phyloP scores from a whole-genome alignment of 2,329 filamentous ascomycete genomes.

The Aspergillus sp. region DNA sequence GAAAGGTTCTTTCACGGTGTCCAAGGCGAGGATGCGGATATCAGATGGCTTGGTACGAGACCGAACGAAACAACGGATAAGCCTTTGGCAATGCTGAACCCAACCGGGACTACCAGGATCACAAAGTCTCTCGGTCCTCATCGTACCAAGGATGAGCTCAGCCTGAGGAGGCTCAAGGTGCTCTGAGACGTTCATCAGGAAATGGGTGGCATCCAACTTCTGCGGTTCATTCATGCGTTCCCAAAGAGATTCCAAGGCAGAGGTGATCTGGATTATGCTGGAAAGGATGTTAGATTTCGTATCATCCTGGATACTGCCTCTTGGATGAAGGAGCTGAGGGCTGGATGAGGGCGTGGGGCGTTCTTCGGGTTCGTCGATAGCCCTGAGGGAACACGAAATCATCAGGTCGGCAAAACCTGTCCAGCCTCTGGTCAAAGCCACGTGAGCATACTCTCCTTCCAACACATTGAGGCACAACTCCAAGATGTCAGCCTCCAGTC shows the following conservation, averaged over 20 bases:
- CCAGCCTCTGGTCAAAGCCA: slow-evolving; percentile 34
- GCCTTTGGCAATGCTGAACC: slow-evolving; percentile 31
- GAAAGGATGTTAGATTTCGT: slow-evolving; percentile 37
- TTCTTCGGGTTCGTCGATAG: slow-evolving; percentile 28
- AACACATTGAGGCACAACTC: slow-evolving; percentile 41
- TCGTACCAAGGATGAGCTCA: slow-evolving; percentile 36
- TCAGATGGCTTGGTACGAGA: slow-evolving; percentile 38
- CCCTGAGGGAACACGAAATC: slow-evolving; percentile 35
- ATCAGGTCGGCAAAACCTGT: slow-evolving; percentile 31
- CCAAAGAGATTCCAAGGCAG: slow-evolving; percentile 37
- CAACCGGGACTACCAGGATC: slow-evolving; percentile 33
- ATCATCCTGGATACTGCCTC: slow-evolving; percentile 32
- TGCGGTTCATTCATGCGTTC: slow-evolving; percentile 35
- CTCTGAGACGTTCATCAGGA: slow-evolving; percentile 35
- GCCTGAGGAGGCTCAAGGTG: slow-evolving; percentile 39
- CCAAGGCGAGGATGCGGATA: slow-evolving; percentile 39
- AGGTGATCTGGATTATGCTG: slow-evolving; percentile 37
- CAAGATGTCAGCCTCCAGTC: slow-evolving; percentile 40
- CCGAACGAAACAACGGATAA: slow-evolving; percentile 38
- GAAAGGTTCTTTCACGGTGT: slow-evolving; percentile 40
- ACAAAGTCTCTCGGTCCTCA: slow-evolving; percentile 33
- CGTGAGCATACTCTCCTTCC: slow-evolving; percentile 35
- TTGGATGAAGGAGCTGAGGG: slow-evolving; percentile 24
- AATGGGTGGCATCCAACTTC: slow-evolving; percentile 33
- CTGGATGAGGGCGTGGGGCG: slow-evolving; percentile 19